A percentile compares a stretch with the other conserved stretches of the same genome.
These are phyloP conservation scores for Monascus purpureus DNA, from an alignment of 495 filamentous ascomycete species.

Conservation along the genomic window DNA sequence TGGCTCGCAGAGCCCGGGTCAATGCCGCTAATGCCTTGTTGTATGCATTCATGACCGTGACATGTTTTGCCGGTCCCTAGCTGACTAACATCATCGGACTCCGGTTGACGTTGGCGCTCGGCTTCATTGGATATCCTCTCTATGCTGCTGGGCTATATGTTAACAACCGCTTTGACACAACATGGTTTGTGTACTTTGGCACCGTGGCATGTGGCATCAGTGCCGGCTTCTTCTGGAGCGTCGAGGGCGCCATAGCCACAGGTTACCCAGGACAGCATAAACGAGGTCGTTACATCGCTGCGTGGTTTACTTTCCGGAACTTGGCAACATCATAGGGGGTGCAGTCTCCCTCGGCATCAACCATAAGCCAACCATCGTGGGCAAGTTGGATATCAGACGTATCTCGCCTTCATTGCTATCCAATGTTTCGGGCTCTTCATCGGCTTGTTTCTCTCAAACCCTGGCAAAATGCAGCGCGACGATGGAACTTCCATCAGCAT, in stretches of 20 bases:
- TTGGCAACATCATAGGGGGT: constrained; percentile 39
- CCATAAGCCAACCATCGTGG: constrained; percentile 26
- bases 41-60: constrained; percentile 20
- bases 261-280: constrained; percentile 40
- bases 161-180: constrained; percentile 40
- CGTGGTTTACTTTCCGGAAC: constrained; percentile 42
- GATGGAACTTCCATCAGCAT: constrained; percentile 26
- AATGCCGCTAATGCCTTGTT: constrained; percentile 42
- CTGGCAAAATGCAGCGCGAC: constrained; percentile 36
- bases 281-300: constrained; percentile 38
- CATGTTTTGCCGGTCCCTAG: constrained; percentile 9
- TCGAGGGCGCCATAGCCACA: constrained; percentile 39
- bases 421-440: constrained; percentile 36
- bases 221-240: constrained; percentile 39
- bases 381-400: constrained; percentile 37
- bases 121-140: constrained; percentile 38
- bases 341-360: constrained; percentile 43
- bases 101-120: constrained; percentile 34
- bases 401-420: constrained; percentile 37
- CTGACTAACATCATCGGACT: constrained; percentile 27
- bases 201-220: constrained; percentile 38
- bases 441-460: constrained; percentile 33
- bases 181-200: constrained; percentile 42
- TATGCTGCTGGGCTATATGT: constrained; percentile 42
- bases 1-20: constrained; percentile 34